Evolutionary conservation across 441 rosid species (phyloP), one percentile per base, ranked within the genome.

Genomic region (Raphanus hybrid): DNA sequence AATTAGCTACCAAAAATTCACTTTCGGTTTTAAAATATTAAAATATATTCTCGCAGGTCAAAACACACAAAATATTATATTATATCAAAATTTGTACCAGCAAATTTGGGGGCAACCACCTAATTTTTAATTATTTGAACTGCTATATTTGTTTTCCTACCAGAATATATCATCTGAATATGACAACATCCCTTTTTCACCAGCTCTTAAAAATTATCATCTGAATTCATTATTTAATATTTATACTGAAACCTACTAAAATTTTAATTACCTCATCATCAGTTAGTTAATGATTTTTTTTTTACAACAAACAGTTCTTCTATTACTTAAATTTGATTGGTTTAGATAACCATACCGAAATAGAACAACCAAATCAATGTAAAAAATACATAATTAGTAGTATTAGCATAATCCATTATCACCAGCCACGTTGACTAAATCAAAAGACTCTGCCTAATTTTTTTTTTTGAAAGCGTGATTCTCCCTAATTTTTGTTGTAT

Each of bases 341-440:
- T 23, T 23, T 23, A 23, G 26, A 23, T 23, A 23, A 23, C 26
- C 26, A 23, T 23, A 23, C 26, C 26, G 26, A 23, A 23, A 23
- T 23, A 23, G 26, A 23, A 23, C 26, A 23, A 23, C 26, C 26
- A 23, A 23, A 23, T 23, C 26, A 23, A 23, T 23, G 26, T 23
- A 23, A 23, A 23, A 48, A 69, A 34, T 8, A 37, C 14, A 57
- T 1, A 4, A 15, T 37, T 58, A 37, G 55, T 37, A 70, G 37
- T 54, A 70, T 70, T 57, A 58, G 55, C 74, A 70, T 58, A 69
- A 69, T 58, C 35, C 55, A 23, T 20, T 74, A 41, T 57, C 66
- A 66, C 45, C 71, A 39, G 41, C 48, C 14, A 58, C 10, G 32
- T 66, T 67, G 16, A 58, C 65, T 66, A 74, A 55, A 74, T 57